phyloP scores from a whole-genome alignment of 495 filamentous ascomycete genomes.

The Filosporella fistucella region DNA sequence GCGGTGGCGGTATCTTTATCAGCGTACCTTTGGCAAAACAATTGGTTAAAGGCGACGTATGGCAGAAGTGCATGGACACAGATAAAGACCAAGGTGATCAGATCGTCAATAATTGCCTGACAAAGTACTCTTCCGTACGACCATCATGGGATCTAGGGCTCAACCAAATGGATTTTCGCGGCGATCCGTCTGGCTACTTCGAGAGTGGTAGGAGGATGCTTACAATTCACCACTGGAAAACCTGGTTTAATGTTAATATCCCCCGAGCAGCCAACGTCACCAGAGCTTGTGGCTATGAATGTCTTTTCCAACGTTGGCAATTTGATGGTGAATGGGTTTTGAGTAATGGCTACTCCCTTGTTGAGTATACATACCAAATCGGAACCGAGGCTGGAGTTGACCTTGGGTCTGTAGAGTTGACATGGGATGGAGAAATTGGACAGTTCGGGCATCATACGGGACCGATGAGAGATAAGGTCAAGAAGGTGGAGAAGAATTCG shows the following conservation, averaged over 20 bases:
- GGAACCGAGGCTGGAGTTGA: conserved; percentile 4
- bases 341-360: conserved; percentile 51
- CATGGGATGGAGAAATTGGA: conserved; percentile 11
- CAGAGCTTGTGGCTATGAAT: conserved; percentile 48
- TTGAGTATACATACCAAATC: conserved; percentile 35
- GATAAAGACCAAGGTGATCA: conserved; percentile 16
- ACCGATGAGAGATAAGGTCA: conserved; percentile 10
- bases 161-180: conserved; percentile 46
- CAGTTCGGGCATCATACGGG: conserved; percentile 13
- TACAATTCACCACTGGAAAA: conserved; percentile 55
- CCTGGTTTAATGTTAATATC: conserved; percentile 47
- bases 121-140: neutral
- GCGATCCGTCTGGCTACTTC: conserved; percentile 44
- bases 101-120: conserved; percentile 18
- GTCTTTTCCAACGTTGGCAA: conserved; percentile 49
- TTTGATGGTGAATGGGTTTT: conserved; percentile 49
- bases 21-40: conserved; percentile 52
- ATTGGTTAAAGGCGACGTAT: conserved; percentile 39
- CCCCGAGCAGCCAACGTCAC: conserved; percentile 38
- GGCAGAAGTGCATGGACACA: conserved; percentile 11
- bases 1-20: conserved; percentile 66
- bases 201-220: conserved; percentile 50
- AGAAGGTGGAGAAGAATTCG: conserved; percentile 6
- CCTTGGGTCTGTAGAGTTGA: conserved; percentile 14
- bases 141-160: conserved; percentile 12